Conservation (phyloP, 2,329 filamentous ascomycete species). For the Coniochaeta sp. region DNA sequence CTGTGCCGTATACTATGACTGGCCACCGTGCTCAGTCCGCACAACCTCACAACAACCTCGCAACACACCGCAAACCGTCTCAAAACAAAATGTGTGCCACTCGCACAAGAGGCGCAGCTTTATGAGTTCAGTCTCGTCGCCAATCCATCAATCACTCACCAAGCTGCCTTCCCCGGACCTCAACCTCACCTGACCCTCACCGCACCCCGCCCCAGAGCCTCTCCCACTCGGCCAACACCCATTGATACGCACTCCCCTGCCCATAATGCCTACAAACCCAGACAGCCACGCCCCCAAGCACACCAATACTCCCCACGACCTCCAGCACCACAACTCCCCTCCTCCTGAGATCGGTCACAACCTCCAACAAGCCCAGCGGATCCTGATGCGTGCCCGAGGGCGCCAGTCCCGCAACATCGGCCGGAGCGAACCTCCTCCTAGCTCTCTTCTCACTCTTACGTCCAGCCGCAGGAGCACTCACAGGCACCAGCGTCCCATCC, state of each 20-base stretch:
- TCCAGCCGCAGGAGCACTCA: conserved; percentile 19
- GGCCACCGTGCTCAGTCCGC: not conserved
- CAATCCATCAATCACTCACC: too few species aligned
- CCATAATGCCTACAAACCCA: conserved; percentile 37
- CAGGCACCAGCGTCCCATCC: conserved; percentile 55
- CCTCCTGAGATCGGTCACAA: conserved; percentile 57
- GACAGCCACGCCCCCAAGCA: conserved; percentile 64
- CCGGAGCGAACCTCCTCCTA: not conserved
- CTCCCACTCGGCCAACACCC: conserved; percentile 20
- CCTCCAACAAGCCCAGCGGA: conserved; percentile 68
- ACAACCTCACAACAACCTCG: too few species aligned
- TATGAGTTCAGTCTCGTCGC: not conserved
- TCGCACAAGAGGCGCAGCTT: not conserved
- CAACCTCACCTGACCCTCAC: not conserved
- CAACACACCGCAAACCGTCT: not conserved
- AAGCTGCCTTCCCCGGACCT: not conserved
- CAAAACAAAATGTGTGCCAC: too few species aligned
- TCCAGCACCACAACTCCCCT: conserved; percentile 63
- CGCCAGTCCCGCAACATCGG: not conserved
- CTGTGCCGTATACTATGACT: not conserved
- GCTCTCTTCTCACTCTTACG: not conserved
- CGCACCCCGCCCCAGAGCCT: conserved; percentile 14
- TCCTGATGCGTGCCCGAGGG: conserved; percentile 46
- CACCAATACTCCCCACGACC: conserved; percentile 64
- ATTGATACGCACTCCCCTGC: conserved; percentile 17